Percentiles rank a stretch among this genome's conserved stretches.
phyloP scores from a whole-genome alignment of 83 land plant species.

The Isoetes engelmannii region DNA sequence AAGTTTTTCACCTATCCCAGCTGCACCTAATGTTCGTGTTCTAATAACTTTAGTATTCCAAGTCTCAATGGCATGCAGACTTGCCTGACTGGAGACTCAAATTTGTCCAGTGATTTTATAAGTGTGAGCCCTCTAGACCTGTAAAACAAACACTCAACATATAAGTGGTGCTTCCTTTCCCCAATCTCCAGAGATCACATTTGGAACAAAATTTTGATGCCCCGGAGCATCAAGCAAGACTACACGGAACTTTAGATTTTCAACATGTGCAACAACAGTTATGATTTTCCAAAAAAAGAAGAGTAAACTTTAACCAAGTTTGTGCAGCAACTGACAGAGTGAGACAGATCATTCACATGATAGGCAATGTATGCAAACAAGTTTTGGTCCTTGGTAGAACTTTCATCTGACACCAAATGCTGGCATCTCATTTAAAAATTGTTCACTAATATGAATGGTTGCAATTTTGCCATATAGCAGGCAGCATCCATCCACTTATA shows the following conservation, averaged over 20 bases:
- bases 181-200: slow-evolving; percentile 71
- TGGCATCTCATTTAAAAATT: too few species aligned
- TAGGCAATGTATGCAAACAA: too few species aligned
- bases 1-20: slow-evolving; percentile 78
- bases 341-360: too few species aligned
- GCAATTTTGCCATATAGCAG: too few species aligned
- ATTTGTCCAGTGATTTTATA: slow-evolving; percentile 62
- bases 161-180: not conserved
- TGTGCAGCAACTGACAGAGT: too few species aligned
- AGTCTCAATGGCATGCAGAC: slow-evolving; percentile 66
- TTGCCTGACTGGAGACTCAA: slow-evolving; percentile 73
- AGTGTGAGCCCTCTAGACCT: slow-evolving; percentile 67
- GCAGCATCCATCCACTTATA: too few species aligned
- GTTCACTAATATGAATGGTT: too few species aligned
- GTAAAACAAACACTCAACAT: slow-evolving; percentile 10
- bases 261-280: slow-evolving; percentile 80
- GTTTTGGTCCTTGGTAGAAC: too few species aligned
- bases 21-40: slow-evolving; percentile 58
- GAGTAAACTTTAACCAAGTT: too few species aligned
- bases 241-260: slow-evolving; percentile 57
- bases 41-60: slow-evolving; percentile 73
- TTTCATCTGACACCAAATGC: too few species aligned
- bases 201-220: slow-evolving; percentile 92
- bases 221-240: slow-evolving; percentile 93
- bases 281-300: too few species aligned